A percentile compares a stretch with the other conserved stretches of the same genome.
These are phyloP conservation scores for Phylloporus sp. DNA, from an alignment of 1,284 basidiomycete species.

Conservation along the genomic window DNA sequence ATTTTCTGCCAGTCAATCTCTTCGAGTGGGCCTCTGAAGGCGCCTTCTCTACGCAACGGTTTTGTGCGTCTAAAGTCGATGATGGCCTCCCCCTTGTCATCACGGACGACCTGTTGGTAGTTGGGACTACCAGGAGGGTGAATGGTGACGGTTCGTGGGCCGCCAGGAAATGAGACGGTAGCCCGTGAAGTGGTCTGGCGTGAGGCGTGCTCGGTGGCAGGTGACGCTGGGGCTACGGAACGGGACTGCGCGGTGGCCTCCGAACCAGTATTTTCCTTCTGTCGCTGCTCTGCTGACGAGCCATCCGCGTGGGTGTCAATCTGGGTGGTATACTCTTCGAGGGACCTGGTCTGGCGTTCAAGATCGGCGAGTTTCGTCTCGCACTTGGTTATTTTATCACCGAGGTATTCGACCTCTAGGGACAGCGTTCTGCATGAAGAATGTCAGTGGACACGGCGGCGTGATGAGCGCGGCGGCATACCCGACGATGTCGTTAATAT, in stretches of 20 bases:
- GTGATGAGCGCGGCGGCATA: slow-evolving; percentile 3
- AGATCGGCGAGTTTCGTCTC: slow-evolving; percentile 20
- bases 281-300: slow-evolving; percentile 16
- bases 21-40: slow-evolving; percentile 26
- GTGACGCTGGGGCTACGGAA: neutral
- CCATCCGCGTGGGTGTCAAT: slow-evolving; percentile 12
- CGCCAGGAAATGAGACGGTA: slow-evolving; percentile 31
- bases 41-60: slow-evolving; percentile 32
- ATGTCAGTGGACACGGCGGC: slow-evolving; percentile 7
- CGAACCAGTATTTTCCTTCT: slow-evolving; percentile 6
- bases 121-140: slow-evolving; percentile 29
- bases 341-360: neutral
- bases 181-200: slow-evolving; percentile 14
- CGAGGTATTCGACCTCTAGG: slow-evolving; percentile 22
- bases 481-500: slow-evolving; percentile 17
- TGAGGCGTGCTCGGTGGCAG: neutral
- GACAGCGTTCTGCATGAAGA: slow-evolving; percentile 15
- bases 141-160: slow-evolving; percentile 37
- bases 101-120: slow-evolving; percentile 23
- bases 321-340: slow-evolving; percentile 20
- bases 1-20: slow-evolving; percentile 21
- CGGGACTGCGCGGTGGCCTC: neutral
- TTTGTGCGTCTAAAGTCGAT: slow-evolving; percentile 18
- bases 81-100: slow-evolving; percentile 29
- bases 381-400: slow-evolving; percentile 17